Base-by-base conservation (phyloP, 169 alveolate species). In the Plasmodium knowlesi region DNA sequence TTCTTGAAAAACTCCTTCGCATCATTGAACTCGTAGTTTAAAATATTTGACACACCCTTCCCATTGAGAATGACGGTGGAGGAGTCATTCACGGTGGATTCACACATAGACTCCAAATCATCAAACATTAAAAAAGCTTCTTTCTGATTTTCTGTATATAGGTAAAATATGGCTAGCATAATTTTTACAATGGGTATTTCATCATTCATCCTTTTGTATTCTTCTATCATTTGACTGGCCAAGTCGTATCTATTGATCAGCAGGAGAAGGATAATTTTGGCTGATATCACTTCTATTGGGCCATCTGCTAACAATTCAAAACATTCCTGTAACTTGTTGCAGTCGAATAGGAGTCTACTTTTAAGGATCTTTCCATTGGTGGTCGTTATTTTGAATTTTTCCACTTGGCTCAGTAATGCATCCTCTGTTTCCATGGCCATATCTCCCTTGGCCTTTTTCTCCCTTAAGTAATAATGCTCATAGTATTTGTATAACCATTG, bases 161-260 rank as follows among this genome's bases (percentile, higher is more conserved):
- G 82, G 82, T 89, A 79, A 79, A 50, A 89, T 14, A 89, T 80
- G 46, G 94, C 94, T 79, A 89, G 37, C 12, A 70, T 82, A 25
- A 89, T 89, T 89, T 89, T 89, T 57, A 89, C 37, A 14, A 89
- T 89, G 5, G 94, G 94, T 61, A 89, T 89, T 79, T 89, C 94
- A n/a, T 89, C 94, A 79, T 89, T 78, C 94, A 89, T 54, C 46
- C 82, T 37, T 79, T 79, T 79, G 46, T 39, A 89, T 12, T 89
- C 88, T 39, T 78, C 46, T 25, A 79, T 79, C 53, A 89, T 78
- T 28, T 89, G 74, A 1, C 72, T 79, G 16, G 22, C 94, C 73
- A 89, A 54, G 50, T 89, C 94, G 10, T 61, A 30, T 80, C 94
- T 61, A 22, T 80, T 79, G 53, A 89, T 89, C 32, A 39, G 30